Conservation (phyloP, 768 basidiomycete species). For the Dentipellis sp. region DNA sequence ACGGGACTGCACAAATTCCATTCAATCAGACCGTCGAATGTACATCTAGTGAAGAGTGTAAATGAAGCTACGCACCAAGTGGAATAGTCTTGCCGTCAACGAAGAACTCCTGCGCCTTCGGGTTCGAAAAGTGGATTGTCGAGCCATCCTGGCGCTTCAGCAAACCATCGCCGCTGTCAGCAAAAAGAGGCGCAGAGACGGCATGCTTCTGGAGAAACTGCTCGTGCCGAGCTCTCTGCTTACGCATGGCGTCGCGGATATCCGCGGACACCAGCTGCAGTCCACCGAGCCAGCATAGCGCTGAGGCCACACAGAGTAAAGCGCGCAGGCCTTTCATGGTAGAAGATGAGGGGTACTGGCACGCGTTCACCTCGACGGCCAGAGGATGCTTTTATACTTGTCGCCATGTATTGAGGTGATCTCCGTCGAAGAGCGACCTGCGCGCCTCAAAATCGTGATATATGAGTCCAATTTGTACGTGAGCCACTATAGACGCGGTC, state of each 20-base stretch:
- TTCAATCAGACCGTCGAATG: neutral
- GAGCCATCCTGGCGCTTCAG: constrained; percentile 1
- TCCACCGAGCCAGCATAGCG: neutral
- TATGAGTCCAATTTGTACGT: too few relatives aligned
- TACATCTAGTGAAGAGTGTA: neutral
- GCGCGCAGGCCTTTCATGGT: neutral
- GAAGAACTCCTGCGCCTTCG: constrained; percentile 18
- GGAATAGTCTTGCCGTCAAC: constrained; percentile 26
- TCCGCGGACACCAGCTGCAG: neutral
- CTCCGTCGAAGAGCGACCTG: too few relatives aligned
- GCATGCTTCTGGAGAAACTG: neutral
- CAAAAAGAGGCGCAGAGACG: neutral
- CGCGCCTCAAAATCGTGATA: too few relatives aligned
- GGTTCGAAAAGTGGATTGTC: neutral
- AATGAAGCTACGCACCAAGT: constrained; percentile 15
- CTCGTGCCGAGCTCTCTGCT: neutral
- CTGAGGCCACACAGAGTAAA: neutral
- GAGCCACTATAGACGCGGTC: too few relatives aligned
- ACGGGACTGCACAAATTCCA: constrained; percentile 19
- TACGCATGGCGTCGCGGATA: neutral
- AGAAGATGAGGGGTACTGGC: neutral
- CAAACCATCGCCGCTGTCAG: neutral
- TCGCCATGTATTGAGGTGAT: too few relatives aligned
- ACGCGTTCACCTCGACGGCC: too few relatives aligned
- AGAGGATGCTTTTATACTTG: too few relatives aligned